Base-by-base conservation (phyloP, 1,284 basidiomycete genomes). In the Irpex rosettiformis region DNA sequence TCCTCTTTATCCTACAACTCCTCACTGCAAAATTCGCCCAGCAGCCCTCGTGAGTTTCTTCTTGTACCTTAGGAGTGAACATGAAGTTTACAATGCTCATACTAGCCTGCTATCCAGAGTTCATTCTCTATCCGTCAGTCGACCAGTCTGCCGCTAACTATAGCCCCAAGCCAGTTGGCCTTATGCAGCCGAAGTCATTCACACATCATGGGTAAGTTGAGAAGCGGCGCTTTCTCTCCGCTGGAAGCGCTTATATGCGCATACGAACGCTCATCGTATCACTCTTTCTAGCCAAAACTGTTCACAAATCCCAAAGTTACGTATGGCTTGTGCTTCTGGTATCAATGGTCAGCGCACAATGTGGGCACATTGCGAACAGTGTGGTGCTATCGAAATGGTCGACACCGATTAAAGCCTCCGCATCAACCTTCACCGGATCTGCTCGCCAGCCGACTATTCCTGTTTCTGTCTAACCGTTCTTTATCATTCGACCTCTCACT, bases 351-450 rank as follows among this genome's bases (percentile, higher is more conserved):
- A 68, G 55, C 67, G 74, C 65, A 86, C 89, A 27, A 92, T 93
- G 86, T 93, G 89, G 89, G 88, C 85, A 65, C 86, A 88, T 70
- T 93, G 90, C 72, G 88, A 91, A 78, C 81, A 91, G 77, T 93
- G 90, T 70, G 90, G 90, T 72, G 86, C 90, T 58, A 91, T 93
- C 71, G 89, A 89, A 66, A 91, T 91, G 85, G 87, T 93, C 73
- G 86, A 90, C 71, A 80, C 79, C 72, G 86, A 89, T 71, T 87
- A 74, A 61, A 27, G 33, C 8, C 13, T 22, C 13, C 16, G 13
- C n/a, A 18, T 8, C 16, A 18, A 45, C 6, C 43, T 7, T 16
- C 43, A 22, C 43, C 3, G 21, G 43, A n/a, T n/a, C 16, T 7
- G 7, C 43, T 18, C 43, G 21, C 43, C 43, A 45, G n/a, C 25